Conservation (phyloP, 257 asterid species). For the Orobanche coerulescens region DNA sequence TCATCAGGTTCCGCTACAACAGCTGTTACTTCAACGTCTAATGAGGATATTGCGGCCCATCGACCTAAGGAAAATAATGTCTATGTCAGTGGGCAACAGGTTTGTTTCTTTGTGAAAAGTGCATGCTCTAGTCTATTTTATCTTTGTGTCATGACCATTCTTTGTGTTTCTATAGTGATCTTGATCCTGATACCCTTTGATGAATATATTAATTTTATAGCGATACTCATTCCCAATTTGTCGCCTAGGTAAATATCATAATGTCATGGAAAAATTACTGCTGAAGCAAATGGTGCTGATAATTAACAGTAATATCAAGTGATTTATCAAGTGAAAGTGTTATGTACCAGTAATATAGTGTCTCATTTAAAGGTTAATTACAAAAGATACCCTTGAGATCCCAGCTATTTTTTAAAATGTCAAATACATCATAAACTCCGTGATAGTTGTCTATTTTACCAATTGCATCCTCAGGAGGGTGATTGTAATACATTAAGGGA, state of each 20-base stretch:
- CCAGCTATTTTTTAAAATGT: neutral
- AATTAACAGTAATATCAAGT: no score
- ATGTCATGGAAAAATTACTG: neutral
- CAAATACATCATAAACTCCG: neutral
- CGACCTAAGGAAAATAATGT: constrained; percentile 61
- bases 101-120: constrained; percentile 22
- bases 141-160: neutral
- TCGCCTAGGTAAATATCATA: neutral
- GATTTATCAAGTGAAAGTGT: neutral
- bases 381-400: neutral
- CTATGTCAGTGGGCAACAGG: constrained; percentile 74
- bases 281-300: neutral
- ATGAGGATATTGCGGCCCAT: constrained; percentile 57
- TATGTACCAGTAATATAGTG: neutral
- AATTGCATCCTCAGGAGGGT: neutral
- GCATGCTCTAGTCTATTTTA: neutral
- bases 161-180: neutral
- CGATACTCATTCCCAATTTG: neutral
- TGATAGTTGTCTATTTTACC: neutral
- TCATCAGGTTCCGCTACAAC: constrained; percentile 46
- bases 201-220: neutral
- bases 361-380: neutral
- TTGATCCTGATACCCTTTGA: neutral
- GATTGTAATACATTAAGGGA: neutral
- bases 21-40: constrained; percentile 57